Evolutionary conservation across 352 stramenopile species (phyloP), one percentile per base, ranked within the genome.

Genomic region (Saprolegnia diclina): DNA sequence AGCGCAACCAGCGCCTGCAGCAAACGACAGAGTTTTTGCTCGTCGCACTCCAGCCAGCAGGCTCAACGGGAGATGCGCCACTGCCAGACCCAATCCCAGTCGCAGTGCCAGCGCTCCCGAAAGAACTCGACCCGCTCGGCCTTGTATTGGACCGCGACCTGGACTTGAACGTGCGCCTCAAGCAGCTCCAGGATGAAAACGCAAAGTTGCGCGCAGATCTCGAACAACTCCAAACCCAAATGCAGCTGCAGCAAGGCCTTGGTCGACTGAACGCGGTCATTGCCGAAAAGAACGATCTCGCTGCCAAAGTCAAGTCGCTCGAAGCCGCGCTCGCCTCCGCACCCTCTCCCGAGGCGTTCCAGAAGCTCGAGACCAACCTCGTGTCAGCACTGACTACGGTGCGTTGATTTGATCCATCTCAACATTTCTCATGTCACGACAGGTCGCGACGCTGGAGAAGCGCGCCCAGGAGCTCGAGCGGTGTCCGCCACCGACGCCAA

Each of bases 11-110:
- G 13, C 63, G 63, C 4, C 53, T 69, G 0, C 42, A 37, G 18
- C 45, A 61, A 69, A 52, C 53, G 44, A 61, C 53, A 10, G 14
- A 69, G 21, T 52, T 69, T 14, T 26, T 69, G 22, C 24, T 59
- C 24, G 35, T 59, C 35, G 52, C 52, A 24, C 35, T 59, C 4
- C 52, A 59, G 19, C 52, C 52, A 59, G 11, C 52, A 19, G 35
- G 11, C 24, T n/a, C 42, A 4, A 14, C 42, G 42, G 7, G 2
- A 5, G 29, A 35, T 35, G 46, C 3, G 24, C 52, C 52, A 59
- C 35, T n/a, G n/a, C 11, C 9, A n/a, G 52, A 59, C 3, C 35
- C 52, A 9, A 59, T 18, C 13, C 11, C 35, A n/a, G 35, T 59
- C 3, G 24, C 52, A 24, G 52, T 59, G 35, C 16, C 52, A 24